These are phyloP conservation scores for Phyllosticta paracitricarpa DNA, from an alignment of 2,329 filamentous ascomycete genomes.

Conservation along the genomic window DNA sequence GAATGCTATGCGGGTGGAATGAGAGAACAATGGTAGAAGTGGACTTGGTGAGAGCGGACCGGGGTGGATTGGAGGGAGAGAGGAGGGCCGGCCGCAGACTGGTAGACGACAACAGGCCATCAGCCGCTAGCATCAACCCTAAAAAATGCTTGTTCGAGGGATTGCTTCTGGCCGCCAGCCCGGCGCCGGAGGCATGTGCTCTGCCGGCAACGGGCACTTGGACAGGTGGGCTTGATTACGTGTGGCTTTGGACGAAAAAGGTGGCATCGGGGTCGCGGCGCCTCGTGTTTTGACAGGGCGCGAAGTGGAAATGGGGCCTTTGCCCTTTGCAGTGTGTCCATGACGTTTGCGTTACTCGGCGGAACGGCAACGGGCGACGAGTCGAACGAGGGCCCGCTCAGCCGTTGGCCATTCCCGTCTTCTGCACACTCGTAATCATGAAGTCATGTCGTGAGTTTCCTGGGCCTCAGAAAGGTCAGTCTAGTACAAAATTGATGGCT, in stretches of 20 bases:
- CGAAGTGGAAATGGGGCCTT: background rate
- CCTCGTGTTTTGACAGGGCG: background rate
- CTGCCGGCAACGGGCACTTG: background rate
- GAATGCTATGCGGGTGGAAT: background rate
- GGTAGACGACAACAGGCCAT: background rate
- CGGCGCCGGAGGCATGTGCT: background rate
- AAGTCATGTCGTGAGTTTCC: background rate
- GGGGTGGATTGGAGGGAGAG: background rate
- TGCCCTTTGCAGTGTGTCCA: conserved; percentile 5
- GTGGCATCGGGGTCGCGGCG: background rate
- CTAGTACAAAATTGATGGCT: background rate
- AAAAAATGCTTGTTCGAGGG: background rate
- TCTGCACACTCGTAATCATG: background rate
- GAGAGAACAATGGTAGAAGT: background rate
- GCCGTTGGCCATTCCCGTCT: background rate
- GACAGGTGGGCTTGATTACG: background rate
- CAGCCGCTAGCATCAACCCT: background rate
- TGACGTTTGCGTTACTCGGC: conserved; percentile 4
- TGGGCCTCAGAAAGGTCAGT: background rate
- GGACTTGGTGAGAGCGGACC: background rate
- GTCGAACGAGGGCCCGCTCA: background rate
- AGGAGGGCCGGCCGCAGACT: background rate
- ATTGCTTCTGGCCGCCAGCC: background rate
- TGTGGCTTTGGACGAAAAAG: conserved; percentile 4
- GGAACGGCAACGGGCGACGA: background rate